Evolutionary conservation across 2,329 filamentous ascomycete species (phyloP).

Genomic region (Neofusicoccum ribis): DNA sequence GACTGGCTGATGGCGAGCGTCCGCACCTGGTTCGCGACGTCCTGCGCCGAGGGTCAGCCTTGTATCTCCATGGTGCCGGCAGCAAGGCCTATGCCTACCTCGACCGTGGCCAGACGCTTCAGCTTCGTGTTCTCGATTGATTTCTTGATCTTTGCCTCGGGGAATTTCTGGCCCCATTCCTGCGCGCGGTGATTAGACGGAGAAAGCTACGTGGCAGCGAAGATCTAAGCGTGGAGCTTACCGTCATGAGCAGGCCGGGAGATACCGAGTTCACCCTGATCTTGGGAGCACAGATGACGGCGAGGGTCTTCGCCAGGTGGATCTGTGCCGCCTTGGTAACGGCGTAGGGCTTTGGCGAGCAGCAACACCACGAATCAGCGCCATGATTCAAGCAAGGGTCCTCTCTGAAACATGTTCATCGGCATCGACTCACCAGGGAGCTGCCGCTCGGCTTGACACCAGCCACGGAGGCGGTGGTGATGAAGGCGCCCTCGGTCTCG

Average conservation of each 20-base stretch:
- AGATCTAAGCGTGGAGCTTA: background rate
- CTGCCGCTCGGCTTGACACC: conserved; percentile 66
- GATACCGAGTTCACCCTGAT: conserved; percentile 65
- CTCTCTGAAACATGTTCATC: background rate
- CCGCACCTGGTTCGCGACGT: conserved; percentile 39
- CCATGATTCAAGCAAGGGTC: background rate
- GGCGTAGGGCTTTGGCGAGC: conserved; percentile 59
- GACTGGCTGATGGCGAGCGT: conserved; percentile 36
- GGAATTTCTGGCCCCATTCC: conserved; percentile 52
- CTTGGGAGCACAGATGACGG: conserved; percentile 62
- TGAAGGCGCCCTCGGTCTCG: conserved; percentile 60
- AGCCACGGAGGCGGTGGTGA: conserved; percentile 65
- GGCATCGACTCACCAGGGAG: conserved; percentile 40
- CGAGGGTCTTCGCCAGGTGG: conserved; percentile 66
- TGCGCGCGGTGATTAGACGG: conserved; percentile 21
- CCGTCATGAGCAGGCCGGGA: conserved; percentile 65
- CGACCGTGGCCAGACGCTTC: conserved; percentile 56
- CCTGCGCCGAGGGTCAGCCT: conserved; percentile 19
- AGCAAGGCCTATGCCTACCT: conserved; percentile 33
- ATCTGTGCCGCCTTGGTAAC: conserved; percentile 76
- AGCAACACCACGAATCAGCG: background rate
- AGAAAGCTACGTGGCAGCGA: background rate
- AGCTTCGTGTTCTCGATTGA: conserved; percentile 47
- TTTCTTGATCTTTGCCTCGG: conserved; percentile 45
- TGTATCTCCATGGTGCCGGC: too few relatives aligned